These are phyloP conservation scores for Heliamphora pulchella DNA, from an alignment of 179 eudicot genomes.

Conservation along the genomic window DNA sequence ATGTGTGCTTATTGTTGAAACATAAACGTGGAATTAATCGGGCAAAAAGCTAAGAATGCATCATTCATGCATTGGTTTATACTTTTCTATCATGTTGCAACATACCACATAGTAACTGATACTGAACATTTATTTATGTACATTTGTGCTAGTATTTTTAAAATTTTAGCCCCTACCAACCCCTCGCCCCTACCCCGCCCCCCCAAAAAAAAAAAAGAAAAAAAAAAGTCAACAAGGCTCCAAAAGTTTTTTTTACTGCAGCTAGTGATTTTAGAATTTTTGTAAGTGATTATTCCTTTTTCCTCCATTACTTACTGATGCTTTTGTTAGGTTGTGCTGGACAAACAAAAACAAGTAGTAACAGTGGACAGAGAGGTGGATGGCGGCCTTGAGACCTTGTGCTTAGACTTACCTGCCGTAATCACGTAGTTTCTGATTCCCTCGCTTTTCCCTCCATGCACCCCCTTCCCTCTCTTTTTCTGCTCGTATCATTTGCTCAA, in stretches of 20 bases:
- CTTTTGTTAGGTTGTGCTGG: conserved; percentile 66
- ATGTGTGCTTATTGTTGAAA: background rate
- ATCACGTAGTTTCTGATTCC: conserved; percentile 45
- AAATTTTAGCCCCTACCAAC: too few relatives aligned
- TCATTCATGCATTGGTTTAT: background rate
- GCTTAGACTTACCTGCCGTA: conserved; percentile 82
- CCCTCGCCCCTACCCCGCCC: too few relatives aligned
- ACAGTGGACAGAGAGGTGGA: conserved; percentile 95
- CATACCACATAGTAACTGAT: too few relatives aligned
- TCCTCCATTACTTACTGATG: conserved; percentile 12
- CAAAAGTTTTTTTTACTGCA: too few relatives aligned
- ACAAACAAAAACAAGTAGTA: conserved; percentile 60
- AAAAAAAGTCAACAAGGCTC: too few relatives aligned
- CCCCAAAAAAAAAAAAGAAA: too few relatives aligned
- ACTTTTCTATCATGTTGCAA: background rate
- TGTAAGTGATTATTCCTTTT: background rate
- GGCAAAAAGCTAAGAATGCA: background rate
- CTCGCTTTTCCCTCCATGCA: background rate
- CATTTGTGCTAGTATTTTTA: too few relatives aligned
- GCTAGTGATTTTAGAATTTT: background rate
- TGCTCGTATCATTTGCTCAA: background rate
- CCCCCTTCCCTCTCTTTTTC: background rate
- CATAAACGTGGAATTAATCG: background rate
- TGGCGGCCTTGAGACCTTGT: conserved; percentile 83
- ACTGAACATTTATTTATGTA: too few relatives aligned